phyloP scores from a whole-genome alignment of 257 asterid species.

The Perilla frutescens region DNA sequence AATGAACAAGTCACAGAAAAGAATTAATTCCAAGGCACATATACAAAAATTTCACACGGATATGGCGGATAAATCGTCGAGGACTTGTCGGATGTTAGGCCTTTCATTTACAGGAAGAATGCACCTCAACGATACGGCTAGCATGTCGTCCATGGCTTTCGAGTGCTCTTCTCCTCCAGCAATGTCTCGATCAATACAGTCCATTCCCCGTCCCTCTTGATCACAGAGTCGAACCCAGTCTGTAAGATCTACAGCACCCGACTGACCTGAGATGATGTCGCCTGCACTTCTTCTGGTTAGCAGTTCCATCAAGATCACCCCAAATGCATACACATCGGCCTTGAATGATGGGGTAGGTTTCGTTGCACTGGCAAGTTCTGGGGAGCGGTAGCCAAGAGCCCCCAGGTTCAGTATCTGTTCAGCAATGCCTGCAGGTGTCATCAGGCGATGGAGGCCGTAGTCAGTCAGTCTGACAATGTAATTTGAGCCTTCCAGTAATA shows the following conservation, averaged over 20 bases:
- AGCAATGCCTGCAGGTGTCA: slow-evolving; percentile 87
- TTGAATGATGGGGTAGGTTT: slow-evolving; percentile 76
- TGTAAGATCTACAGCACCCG: slow-evolving; percentile 95
- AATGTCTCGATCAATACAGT: slow-evolving; percentile 87
- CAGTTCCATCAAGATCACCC: slow-evolving; percentile 93
- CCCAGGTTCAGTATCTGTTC: slow-evolving; percentile 92
- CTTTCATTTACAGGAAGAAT: slow-evolving; percentile 87
- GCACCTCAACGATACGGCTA: slow-evolving; percentile 80
- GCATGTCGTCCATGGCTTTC: slow-evolving; percentile 83
- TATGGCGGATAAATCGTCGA: slow-evolving; percentile 72
- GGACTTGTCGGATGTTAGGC: slow-evolving; percentile 85
- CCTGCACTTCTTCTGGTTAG: slow-evolving; percentile 97
- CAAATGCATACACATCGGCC: slow-evolving; percentile 94
- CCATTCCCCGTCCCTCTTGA: slow-evolving; percentile 89
- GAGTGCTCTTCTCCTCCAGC: slow-evolving; percentile 80
- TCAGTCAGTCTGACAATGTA: slow-evolving; percentile 70
- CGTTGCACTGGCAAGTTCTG: slow-evolving; percentile 74
- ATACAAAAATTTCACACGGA: slow-evolving; percentile 75
- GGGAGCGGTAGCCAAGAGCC: slow-evolving; percentile 93
- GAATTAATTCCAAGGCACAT: slow-evolving; percentile 60
- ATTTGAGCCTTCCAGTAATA: slow-evolving; percentile 67
- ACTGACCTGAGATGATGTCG: slow-evolving; percentile 88
- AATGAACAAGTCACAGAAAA: slow-evolving; percentile 52
- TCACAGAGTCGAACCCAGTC: slow-evolving; percentile 94
- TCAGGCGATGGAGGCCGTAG: slow-evolving; percentile 91